Evolutionary conservation across 2,329 filamentous ascomycete species (phyloP), one percentile per base, ranked within the genome.

Genomic region (Fusarium graminum): DNA sequence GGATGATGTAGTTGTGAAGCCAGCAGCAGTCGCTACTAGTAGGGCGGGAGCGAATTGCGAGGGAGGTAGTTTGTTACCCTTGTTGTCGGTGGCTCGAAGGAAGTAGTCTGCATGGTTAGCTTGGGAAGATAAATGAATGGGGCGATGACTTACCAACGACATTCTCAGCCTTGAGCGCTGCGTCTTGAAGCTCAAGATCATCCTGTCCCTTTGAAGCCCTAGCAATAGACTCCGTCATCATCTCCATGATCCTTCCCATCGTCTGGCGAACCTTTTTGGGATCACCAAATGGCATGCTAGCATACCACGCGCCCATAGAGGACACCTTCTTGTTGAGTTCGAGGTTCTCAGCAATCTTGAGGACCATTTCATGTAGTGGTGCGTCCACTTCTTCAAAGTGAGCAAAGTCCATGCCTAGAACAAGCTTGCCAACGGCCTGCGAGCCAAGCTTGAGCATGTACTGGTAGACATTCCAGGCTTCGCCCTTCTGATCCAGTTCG

Each of bases 1-100:
- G 0, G 85, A 84, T 1, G 81, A 83, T 1, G 84, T 89, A 0
- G 86, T 89, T 1, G 83, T 87, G 76, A 89, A 89, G 17, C 87
- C 87, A 3, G 86, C 86, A 3, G 77, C 86, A 0, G 82, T 85
- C 4, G 81, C 80, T 2, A 88, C 84, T 3, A 87, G 75, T 0
- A 87, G 74, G 0, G 74, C 66, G 1, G 60, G 56, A 5, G 68
- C 66, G 28, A 78, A 63, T 4, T 61, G 58, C 0, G 56, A 54
- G 0, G 58, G 56, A 0, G 86, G 84, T 0, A 88, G 74, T 53
- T 85, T 84, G 44, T 85, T 78, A 26, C 86, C 86, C 38, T 85
- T 82, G 65, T 73, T 80, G 63, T 88, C 86, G 4, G 76, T 81
- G 2, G 85, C 86, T 8, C 85, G 82, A 1, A 82, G 72, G 13